A percentile compares a stretch with the other conserved stretches of the same genome.
Evolutionary conservation across 208 protist species (phyloP).

Genomic region (Leishmania gerbilli): DNA sequence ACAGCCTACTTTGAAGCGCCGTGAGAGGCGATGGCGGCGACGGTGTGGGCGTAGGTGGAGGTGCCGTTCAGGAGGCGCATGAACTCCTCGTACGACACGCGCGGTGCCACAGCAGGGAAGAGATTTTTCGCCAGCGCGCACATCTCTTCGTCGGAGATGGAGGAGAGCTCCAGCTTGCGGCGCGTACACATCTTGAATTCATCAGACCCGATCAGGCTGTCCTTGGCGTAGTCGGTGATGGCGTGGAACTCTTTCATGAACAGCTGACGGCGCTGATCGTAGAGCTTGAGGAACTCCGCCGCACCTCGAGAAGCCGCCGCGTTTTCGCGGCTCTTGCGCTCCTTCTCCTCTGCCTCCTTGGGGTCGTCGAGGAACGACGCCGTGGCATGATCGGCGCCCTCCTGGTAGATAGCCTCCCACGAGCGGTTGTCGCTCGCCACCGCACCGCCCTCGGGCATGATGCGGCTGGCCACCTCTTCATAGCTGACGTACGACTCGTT

Average conservation of each 20-base stretch:
- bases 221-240: slow-evolving; percentile 85
- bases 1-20: slow-evolving; percentile 36
- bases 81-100: slow-evolving; percentile 83
- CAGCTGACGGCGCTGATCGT: slow-evolving; percentile 83
- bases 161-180: slow-evolving; percentile 65
- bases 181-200: slow-evolving; percentile 88
- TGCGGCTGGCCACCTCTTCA: slow-evolving; percentile 82
- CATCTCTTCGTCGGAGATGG: slow-evolving; percentile 71
- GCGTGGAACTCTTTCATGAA: slow-evolving; percentile 90
- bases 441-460: slow-evolving; percentile 72
- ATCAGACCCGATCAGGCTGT: slow-evolving; percentile 82
- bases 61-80: slow-evolving; percentile 88
- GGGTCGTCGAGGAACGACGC: slow-evolving; percentile 65
- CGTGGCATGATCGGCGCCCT: slow-evolving; percentile 61
- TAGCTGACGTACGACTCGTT: slow-evolving; percentile 91
- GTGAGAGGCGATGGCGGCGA: slow-evolving; percentile 65
- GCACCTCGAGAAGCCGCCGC: slow-evolving; percentile 56
- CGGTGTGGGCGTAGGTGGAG: slow-evolving; percentile 74
- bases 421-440: slow-evolving; percentile 67
- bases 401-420: slow-evolving; percentile 78
- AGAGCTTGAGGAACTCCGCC: slow-evolving; percentile 73
- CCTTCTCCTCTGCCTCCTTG: slow-evolving; percentile 58
- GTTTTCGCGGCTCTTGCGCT: slow-evolving; percentile 31
- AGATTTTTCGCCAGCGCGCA: slow-evolving; percentile 74
- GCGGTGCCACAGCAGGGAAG: slow-evolving; percentile 60